Conservation (phyloP, 345 rosid species). For the Gossypium rotundifolium region DNA sequence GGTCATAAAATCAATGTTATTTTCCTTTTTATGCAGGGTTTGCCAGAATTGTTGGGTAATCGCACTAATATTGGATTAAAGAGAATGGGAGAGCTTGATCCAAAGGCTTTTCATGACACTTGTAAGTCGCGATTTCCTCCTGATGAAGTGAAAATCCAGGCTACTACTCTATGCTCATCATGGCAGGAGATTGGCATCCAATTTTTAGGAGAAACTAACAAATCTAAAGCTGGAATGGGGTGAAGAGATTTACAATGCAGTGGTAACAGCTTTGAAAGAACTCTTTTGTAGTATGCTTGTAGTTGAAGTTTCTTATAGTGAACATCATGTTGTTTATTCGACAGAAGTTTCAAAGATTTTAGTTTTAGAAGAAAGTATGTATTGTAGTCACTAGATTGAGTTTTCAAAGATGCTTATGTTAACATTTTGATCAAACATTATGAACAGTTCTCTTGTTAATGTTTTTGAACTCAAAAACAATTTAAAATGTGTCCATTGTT, state of each 20-base stretch:
- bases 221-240: constrained; percentile 61
- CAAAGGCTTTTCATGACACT: constrained; percentile 41
- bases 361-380: no score
- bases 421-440: no score
- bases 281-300: no score
- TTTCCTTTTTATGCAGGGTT: constrained; percentile 34
- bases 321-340: no score
- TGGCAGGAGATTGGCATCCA: constrained; percentile 85
- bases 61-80: constrained; percentile 46
- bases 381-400: no score
- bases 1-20: neutral
- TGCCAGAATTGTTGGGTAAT: constrained; percentile 28
- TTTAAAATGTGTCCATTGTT: no score
- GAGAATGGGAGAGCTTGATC: constrained; percentile 78
- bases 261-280: no score
- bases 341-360: no score
- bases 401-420: no score
- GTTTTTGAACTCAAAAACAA: no score
- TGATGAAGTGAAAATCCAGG: constrained; percentile 49
- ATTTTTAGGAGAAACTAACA: constrained; percentile 47
- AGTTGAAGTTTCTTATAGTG: no score
- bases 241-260: constrained; percentile 42
- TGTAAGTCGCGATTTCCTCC: constrained; percentile 44
- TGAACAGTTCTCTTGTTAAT: no score
- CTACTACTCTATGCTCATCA: constrained; percentile 41